Conservation (phyloP, 2,329 filamentous ascomycete species). For the Dactylellina parvicollis region DNA sequence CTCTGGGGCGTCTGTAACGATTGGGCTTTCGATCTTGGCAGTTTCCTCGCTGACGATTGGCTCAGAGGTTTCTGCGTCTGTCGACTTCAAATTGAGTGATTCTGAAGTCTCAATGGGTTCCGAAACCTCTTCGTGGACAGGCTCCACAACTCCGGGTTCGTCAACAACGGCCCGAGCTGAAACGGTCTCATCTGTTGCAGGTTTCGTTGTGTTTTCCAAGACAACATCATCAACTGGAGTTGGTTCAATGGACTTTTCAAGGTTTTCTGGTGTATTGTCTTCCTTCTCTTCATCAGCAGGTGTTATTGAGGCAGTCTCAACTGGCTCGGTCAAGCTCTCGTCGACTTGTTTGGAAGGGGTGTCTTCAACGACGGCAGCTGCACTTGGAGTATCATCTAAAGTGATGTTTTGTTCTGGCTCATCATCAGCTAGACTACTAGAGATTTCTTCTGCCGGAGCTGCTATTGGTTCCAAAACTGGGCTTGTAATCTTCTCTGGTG, state of each 20-base stretch:
- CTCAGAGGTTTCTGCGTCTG: no score
- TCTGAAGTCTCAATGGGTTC: slow-evolving; percentile 12
- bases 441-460: slow-evolving; percentile 1
- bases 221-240: slow-evolving; percentile 27
- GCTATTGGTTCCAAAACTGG: not conserved
- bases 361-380: slow-evolving; percentile 9
- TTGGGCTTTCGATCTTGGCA: slow-evolving; percentile 16
- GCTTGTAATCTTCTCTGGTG: slow-evolving; percentile 4
- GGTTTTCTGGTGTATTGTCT: slow-evolving; percentile 1
- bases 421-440: not conserved
- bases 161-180: slow-evolving; percentile 5
- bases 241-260: slow-evolving; percentile 27
- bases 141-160: slow-evolving; percentile 15
- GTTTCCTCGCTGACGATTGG: slow-evolving; percentile 24
- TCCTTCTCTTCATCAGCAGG: slow-evolving; percentile 16
- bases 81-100: slow-evolving; percentile 1
- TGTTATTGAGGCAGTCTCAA: not conserved
- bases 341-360: slow-evolving; percentile 1
- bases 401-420: slow-evolving; percentile 3
- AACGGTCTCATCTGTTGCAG: slow-evolving; percentile 11
- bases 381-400: not conserved
- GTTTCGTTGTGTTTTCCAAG: slow-evolving; percentile 14
- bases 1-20: slow-evolving; percentile 30
- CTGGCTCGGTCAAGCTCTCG: not conserved
- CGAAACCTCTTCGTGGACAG: slow-evolving; percentile 15